These are phyloP conservation scores for Didymella pomorum DNA, from an alignment of 2,329 filamentous ascomycete species.

Conservation along the genomic window DNA sequence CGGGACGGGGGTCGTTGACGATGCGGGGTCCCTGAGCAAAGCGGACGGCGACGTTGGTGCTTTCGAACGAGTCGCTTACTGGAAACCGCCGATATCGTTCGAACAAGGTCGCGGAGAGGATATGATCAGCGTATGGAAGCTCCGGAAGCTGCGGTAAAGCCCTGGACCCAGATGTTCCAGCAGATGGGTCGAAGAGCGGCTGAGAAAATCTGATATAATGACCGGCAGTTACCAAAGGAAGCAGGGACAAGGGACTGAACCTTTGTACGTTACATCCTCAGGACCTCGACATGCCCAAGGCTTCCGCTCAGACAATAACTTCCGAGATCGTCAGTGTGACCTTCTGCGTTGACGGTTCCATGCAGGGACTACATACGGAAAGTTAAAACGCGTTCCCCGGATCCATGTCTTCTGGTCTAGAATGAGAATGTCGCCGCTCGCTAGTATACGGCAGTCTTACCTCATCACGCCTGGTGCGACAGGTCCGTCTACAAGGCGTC, in stretches of 20 bases:
- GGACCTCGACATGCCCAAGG: background rate
- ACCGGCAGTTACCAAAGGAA: conserved; percentile 7
- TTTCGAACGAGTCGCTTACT: conserved; percentile 23
- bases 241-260: conserved; percentile 13
- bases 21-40: conserved; percentile 17
- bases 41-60: conserved; percentile 11
- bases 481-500: background rate
- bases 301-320: background rate
- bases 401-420: conserved; percentile 10
- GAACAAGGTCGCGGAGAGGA: conserved; percentile 27
- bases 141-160: conserved; percentile 23
- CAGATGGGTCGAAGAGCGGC: background rate
- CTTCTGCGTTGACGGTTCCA: conserved; percentile 7
- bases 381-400: conserved; percentile 6
- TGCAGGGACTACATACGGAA: conserved; percentile 8
- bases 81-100: conserved; percentile 28
- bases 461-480: conserved; percentile 4
- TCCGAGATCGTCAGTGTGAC: conserved; percentile 12
- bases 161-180: background rate
- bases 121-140: conserved; percentile 30
- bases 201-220: background rate
- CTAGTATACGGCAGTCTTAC: conserved; percentile 14
- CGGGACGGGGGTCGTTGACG: conserved; percentile 21
- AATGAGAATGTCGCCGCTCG: conserved; percentile 1
- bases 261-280: conserved; percentile 14